A percentile compares a stretch with the other conserved stretches of the same genome.
Evolutionary conservation across 306 rosid species (phyloP).

Genomic region (Medicago arabica): DNA sequence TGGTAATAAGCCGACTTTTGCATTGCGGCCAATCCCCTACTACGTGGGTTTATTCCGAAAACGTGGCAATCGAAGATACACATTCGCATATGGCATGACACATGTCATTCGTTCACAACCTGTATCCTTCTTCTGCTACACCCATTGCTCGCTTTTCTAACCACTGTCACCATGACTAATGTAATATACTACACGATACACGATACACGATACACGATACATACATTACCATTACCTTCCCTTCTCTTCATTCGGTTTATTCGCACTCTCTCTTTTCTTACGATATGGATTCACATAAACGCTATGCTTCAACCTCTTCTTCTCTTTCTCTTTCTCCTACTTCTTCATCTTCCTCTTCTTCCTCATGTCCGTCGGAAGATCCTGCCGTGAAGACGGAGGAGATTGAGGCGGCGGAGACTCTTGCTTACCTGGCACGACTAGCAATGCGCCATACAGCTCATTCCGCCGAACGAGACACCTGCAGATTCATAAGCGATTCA

Average conservation of each 20-base stretch:
- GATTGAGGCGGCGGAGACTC: conserved; percentile 96
- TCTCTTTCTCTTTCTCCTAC: conserved; percentile 17
- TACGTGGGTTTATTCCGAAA: conserved; percentile 47
- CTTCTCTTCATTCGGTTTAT: too few species aligned
- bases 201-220: background rate
- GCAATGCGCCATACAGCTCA: conserved; percentile 56
- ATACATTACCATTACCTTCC: background rate
- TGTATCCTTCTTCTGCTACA: conserved; percentile 35
- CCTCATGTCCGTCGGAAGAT: background rate
- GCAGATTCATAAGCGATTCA: conserved; percentile 55
- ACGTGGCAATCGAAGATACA: conserved; percentile 72
- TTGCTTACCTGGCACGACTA: conserved; percentile 71
- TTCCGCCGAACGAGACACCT: conserved; percentile 42
- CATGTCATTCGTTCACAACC: conserved; percentile 52
- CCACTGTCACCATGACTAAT: conserved; percentile 13
- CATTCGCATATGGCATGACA: conserved; percentile 60
- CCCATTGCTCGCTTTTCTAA: background rate
- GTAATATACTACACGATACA: background rate
- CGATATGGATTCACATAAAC: conserved; percentile 43
- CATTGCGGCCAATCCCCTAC: conserved; percentile 49
- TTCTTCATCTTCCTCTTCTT: conserved; percentile 16
- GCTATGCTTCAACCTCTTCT: conserved; percentile 39
- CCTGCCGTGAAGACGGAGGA: conserved; percentile 45
- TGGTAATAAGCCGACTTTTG: conserved; percentile 43
- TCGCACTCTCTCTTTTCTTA: background rate